Conservation (phyloP, 192 early-diverging fungal species). For the Coemansia sp. region DNA sequence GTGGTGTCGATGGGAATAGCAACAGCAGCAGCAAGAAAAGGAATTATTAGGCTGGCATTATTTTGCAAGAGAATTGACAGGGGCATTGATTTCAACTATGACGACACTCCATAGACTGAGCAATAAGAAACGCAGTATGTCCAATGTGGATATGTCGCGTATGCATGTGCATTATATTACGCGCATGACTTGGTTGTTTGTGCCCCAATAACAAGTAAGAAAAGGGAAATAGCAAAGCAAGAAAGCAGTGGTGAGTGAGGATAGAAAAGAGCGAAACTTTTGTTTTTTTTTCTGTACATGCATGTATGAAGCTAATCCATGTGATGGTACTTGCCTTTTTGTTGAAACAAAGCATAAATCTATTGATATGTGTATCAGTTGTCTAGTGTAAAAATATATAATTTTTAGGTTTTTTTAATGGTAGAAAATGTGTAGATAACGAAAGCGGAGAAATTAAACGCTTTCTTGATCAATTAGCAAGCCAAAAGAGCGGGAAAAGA, state of each 20-base stretch:
- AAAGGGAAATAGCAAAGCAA: neutral
- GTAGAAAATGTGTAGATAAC: neutral
- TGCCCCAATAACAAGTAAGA: neutral
- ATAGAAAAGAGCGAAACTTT: neutral
- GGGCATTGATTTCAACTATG: slow-evolving; percentile 11
- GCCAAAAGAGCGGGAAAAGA: too few relatives aligned
- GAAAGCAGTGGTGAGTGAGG: neutral
- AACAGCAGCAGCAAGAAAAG: neutral
- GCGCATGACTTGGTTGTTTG: neutral
- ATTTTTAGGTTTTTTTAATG: too few relatives aligned
- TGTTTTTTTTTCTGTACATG: neutral
- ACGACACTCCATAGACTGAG: neutral
- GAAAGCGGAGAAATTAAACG: neutral
- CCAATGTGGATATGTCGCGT: neutral
- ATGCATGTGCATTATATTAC: slow-evolving; percentile 1
- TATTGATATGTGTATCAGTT: neutral
- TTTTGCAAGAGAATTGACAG: neutral
- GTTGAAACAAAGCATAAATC: neutral
- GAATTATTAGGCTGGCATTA: too few relatives aligned
- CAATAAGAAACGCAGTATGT: neutral
- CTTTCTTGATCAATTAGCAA: too few relatives aligned
- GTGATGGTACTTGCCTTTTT: neutral
- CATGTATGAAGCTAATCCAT: neutral
- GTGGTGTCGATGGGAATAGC: too few relatives aligned
- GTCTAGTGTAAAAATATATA: neutral